Evolutionary conservation across 2,329 filamentous ascomycete genomes (phyloP).

Genomic region (Aureobasidium uvarum): DNA sequence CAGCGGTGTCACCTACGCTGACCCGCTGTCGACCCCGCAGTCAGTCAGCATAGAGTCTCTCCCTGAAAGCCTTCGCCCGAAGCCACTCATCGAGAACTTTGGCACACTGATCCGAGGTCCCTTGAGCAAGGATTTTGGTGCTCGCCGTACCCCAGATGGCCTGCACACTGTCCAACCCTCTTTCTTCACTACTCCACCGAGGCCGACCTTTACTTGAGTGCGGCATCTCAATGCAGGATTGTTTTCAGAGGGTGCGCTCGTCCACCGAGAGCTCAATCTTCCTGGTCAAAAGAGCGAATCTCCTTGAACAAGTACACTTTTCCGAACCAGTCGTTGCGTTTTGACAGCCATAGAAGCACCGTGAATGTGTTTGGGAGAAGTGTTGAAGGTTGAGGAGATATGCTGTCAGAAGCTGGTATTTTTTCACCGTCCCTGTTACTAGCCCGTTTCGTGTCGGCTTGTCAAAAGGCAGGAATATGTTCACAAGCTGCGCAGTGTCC

Average conservation of each 20-base stretch:
- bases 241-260: not conserved
- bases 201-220: conserved; percentile 3
- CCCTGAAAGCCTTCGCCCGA: not conserved
- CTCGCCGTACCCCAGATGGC: not conserved
- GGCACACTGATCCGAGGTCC: conserved; percentile 8
- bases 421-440: not conserved
- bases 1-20: not conserved
- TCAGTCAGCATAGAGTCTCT: not conserved
- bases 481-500: not conserved
- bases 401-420: not conserved
- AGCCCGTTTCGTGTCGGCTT: not conserved
- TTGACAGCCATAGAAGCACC: not conserved
- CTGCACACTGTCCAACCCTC: not conserved
- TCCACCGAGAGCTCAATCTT: not conserved
- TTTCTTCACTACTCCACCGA: not conserved
- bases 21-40: not conserved
- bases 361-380: not conserved
- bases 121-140: conserved; percentile 9
- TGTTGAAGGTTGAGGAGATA: not conserved
- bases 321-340: not conserved
- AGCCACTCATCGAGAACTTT: not conserved
- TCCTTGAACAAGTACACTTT: not conserved
- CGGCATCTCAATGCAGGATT: not conserved
- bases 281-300: conserved; percentile 8
- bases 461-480: not conserved